A percentile compares a stretch with the other conserved stretches of the same genome.
Conservation (phyloP, 495 filamentous ascomycete species). For the Daldinia bambusicola region DNA sequence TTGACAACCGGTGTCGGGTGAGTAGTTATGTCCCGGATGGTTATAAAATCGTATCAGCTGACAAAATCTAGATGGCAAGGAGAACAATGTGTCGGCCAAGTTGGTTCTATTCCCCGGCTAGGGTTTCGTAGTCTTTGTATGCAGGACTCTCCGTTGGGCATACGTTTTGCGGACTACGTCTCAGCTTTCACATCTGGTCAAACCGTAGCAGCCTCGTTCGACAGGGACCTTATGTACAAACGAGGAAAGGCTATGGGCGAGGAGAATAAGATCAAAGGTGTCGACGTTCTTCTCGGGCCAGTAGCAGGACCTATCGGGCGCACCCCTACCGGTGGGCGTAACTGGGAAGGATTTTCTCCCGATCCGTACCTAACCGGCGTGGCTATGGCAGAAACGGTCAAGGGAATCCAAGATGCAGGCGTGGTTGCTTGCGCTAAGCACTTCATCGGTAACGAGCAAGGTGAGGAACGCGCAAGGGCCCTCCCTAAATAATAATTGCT, state of each 20-base stretch:
- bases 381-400: conserved; percentile 76
- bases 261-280: conserved; percentile 83
- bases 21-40: conserved; percentile 33
- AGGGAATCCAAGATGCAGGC: conserved; percentile 84
- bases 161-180: conserved; percentile 79
- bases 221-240: conserved; percentile 74
- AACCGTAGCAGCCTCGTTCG: conserved; percentile 82
- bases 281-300: conserved; percentile 88
- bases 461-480: conserved; percentile 31
- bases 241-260: conserved; percentile 83
- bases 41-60: conserved; percentile 21
- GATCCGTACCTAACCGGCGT: conserved; percentile 82
- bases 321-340: conserved; percentile 80
- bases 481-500: not conserved
- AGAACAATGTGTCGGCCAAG: conserved; percentile 83
- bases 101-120: conserved; percentile 76
- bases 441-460: conserved; percentile 75
- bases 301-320: conserved; percentile 88
- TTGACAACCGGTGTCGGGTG: conserved; percentile 86
- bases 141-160: conserved; percentile 89
- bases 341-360: conserved; percentile 85
- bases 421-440: conserved; percentile 88
- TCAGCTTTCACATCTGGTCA: conserved; percentile 85
- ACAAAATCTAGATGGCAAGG: conserved; percentile 71
- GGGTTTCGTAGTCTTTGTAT: conserved; percentile 83